These are phyloP conservation scores for Spinacia oleracea DNA, from an alignment of 179 eudicot species.

Conservation along the genomic window DNA sequence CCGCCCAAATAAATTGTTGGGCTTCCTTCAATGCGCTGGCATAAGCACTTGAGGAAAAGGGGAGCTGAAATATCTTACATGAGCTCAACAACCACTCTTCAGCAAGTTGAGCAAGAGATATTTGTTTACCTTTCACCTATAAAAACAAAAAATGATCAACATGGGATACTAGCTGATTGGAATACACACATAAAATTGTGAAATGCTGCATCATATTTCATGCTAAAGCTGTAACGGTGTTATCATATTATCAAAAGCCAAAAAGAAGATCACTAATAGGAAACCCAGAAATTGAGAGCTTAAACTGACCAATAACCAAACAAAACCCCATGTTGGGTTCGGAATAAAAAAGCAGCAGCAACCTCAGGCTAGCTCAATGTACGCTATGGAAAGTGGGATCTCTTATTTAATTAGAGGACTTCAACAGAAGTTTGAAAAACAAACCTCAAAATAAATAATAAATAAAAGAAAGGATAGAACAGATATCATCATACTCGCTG, in stretches of 20 bases:
- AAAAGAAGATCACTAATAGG: too few relatives aligned
- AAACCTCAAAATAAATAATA: not conserved
- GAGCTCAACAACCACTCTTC: constrained; percentile 80
- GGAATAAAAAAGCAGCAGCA: not conserved
- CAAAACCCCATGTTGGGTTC: too few relatives aligned
- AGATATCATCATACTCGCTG: not conserved
- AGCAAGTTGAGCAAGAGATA: constrained; percentile 64
- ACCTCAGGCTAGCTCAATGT: not conserved
- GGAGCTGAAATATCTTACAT: constrained; percentile 63
- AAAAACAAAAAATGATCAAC: constrained; percentile 10
- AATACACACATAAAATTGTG: not conserved
- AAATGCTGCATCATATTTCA: not conserved
- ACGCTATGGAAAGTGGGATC: not conserved
- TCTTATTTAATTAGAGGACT: not conserved
- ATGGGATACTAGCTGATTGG: not conserved
- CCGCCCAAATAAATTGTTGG: constrained; percentile 97
- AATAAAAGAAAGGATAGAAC: not conserved
- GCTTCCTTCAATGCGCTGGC: constrained; percentile 72
- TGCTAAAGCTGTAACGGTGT: not conserved
- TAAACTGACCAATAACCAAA: too few relatives aligned
- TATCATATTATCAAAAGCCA: not conserved
- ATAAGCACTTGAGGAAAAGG: constrained; percentile 59
- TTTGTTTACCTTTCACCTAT: constrained; percentile 77
- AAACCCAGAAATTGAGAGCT: not conserved
- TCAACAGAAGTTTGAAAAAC: not conserved